Conservation (phyloP, 2,329 filamentous ascomycete genomes). For the Boeremia lycopersici region DNA sequence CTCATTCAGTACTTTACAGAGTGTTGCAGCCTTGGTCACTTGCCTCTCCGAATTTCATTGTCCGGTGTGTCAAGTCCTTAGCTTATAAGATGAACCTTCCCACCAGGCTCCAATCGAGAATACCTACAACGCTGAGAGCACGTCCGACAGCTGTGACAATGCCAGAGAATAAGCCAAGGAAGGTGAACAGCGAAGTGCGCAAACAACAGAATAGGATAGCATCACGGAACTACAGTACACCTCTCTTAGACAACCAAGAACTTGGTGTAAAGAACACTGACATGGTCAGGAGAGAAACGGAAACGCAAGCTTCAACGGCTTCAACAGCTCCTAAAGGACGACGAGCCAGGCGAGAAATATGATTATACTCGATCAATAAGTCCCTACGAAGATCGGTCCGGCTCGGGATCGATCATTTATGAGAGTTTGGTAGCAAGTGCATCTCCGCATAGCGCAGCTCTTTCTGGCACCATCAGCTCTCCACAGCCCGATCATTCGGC, state of each 20-base stretch:
- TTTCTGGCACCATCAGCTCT: not conserved
- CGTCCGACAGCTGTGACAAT: conserved; percentile 11
- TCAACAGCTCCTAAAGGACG: conserved; percentile 41
- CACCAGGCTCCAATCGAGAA: conserved; percentile 14
- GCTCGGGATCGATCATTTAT: conserved; percentile 28
- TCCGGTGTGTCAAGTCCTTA: not conserved
- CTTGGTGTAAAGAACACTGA: not conserved
- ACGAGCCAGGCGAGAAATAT: conserved; percentile 22
- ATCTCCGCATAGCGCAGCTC: conserved; percentile 3
- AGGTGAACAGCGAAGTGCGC: conserved; percentile 45
- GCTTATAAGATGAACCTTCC: conserved; percentile 25
- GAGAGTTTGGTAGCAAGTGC: conserved; percentile 3
- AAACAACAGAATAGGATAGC: conserved; percentile 48
- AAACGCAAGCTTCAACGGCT: conserved; percentile 47
- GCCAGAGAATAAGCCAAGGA: conserved; percentile 36
- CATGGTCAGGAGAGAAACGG: conserved; percentile 41
- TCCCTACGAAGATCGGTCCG: conserved; percentile 21
- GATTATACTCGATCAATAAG: conserved; percentile 19
- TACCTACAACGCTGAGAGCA: conserved; percentile 13
- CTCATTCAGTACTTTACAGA: conserved; percentile 7
- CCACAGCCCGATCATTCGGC: not conserved
- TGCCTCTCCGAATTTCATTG: not conserved
- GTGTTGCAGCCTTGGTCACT: not conserved
- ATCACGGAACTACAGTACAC: conserved; percentile 46
- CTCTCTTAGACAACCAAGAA: not conserved